phyloP scores from a whole-genome alignment of 768 basidiomycete species.

The Russula virescens region DNA sequence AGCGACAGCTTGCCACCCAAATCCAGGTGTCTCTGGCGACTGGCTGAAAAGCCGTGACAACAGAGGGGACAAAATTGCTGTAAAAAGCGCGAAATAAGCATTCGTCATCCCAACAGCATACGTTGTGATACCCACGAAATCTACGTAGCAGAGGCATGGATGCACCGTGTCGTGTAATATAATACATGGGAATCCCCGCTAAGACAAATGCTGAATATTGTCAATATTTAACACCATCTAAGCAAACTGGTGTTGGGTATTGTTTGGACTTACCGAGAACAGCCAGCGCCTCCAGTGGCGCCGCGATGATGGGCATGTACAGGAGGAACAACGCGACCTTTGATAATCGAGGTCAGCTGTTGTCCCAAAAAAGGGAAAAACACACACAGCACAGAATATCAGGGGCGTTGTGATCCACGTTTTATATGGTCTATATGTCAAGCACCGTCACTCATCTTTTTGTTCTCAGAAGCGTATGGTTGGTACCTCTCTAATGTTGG shows the following conservation, averaged over 20 bases:
- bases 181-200: constrained; percentile 78
- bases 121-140: constrained; percentile 21
- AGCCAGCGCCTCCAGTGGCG: constrained; percentile 80
- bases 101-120: background rate
- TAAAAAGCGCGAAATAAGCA: constrained; percentile 9
- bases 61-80: constrained; percentile 40
- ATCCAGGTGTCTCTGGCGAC: constrained; percentile 38
- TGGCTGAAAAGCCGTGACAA: constrained; percentile 47
- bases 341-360: background rate
- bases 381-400: constrained; percentile 75
- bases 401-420: constrained; percentile 90
- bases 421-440: constrained; percentile 70
- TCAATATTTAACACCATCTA: constrained; percentile 1
- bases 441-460: background rate
- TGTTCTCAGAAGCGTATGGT: background rate
- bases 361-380: background rate
- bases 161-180: constrained; percentile 56
- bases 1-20: constrained; percentile 75
- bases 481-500: constrained; percentile 74
- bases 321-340: constrained; percentile 86
- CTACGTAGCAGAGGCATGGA: constrained; percentile 34
- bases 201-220: constrained; percentile 59
- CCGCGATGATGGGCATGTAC: constrained; percentile 92
- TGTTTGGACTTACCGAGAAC: constrained; percentile 60
- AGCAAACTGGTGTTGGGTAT: constrained; percentile 13